Evolutionary conservation across 805 yeast species (phyloP).

Genomic region (Saccharomyces jurei): DNA sequence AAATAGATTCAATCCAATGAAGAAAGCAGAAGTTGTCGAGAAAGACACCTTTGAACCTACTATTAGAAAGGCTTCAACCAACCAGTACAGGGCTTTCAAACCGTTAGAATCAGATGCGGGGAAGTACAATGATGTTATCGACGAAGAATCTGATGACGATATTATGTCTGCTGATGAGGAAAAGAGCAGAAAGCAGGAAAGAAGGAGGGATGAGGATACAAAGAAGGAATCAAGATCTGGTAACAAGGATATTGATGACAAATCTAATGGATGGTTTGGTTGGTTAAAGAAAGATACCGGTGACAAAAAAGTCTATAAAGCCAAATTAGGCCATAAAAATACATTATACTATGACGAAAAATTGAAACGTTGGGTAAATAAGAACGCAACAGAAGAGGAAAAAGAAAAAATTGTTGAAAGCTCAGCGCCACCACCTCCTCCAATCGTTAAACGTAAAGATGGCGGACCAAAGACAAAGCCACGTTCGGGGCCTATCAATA

Average conservation of each 20-base stretch:
- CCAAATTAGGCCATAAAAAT: constrained; percentile 71
- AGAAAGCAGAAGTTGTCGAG: constrained; percentile 14
- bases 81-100: constrained; percentile 15
- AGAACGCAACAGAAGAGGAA: constrained; percentile 57
- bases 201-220: constrained; percentile 10
- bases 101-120: constrained; percentile 3
- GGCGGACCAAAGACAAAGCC: constrained; percentile 31
- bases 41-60: constrained; percentile 22
- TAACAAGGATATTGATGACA: constrained; percentile 1
- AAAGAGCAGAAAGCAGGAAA: constrained; percentile 16
- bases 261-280: constrained; percentile 40
- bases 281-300: constrained; percentile 58
- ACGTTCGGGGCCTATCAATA: constrained; percentile 30
- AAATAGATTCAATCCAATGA: constrained; percentile 17
- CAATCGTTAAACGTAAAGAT: constrained; percentile 34
- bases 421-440: constrained; percentile 67
- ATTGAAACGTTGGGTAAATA: constrained; percentile 79
- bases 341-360: constrained; percentile 75
- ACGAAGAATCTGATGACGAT: constrained; percentile 37
- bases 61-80: constrained; percentile 19
- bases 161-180: constrained; percentile 12
- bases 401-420: constrained; percentile 46
- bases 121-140: constrained; percentile 39
- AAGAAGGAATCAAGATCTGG: constrained; percentile 5
- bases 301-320: constrained; percentile 70